Evolutionary conservation across 768 basidiomycete genomes (phyloP).

Genomic region (Collybia sordida): DNA sequence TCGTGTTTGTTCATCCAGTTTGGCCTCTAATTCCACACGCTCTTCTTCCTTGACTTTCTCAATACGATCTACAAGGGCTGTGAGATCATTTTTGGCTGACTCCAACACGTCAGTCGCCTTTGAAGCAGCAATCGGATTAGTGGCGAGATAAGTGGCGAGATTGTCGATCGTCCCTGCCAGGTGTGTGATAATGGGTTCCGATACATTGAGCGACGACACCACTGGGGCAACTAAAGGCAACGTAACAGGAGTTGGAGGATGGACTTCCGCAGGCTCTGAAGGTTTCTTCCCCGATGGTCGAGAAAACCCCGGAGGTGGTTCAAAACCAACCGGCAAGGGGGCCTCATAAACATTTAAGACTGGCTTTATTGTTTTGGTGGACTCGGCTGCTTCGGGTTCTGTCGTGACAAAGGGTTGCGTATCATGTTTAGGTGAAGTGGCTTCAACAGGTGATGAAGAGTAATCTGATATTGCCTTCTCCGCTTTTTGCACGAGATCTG

Average conservation of each 20-base stretch:
- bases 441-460: conserved; percentile 24
- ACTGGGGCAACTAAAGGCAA: conserved; percentile 83
- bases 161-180: conserved; percentile 92
- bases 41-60: conserved; percentile 82
- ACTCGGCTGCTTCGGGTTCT: not conserved
- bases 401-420: conserved; percentile 4
- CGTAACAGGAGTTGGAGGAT: conserved; percentile 23
- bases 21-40: conserved; percentile 55
- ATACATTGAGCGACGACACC: conserved; percentile 65
- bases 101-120: conserved; percentile 77
- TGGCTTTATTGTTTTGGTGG: not conserved
- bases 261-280: conserved; percentile 21
- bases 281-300: conserved; percentile 48
- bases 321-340: conserved; percentile 89
- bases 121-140: conserved; percentile 64
- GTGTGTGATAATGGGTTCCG: conserved; percentile 92
- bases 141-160: conserved; percentile 79
- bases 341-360: conserved; percentile 51
- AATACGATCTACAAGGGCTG: conserved; percentile 72
- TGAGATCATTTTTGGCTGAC: conserved; percentile 78
- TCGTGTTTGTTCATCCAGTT: conserved; percentile 78
- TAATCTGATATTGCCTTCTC: conserved; percentile 66
- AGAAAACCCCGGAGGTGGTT: conserved; percentile 88
- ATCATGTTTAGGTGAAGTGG: conserved; percentile 13
- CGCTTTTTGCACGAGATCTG: conserved; percentile 67